A percentile compares a stretch with the other conserved stretches of the same genome.
Conservation (phyloP, 768 basidiomycete genomes). For the Clitopilus hobsonii region DNA sequence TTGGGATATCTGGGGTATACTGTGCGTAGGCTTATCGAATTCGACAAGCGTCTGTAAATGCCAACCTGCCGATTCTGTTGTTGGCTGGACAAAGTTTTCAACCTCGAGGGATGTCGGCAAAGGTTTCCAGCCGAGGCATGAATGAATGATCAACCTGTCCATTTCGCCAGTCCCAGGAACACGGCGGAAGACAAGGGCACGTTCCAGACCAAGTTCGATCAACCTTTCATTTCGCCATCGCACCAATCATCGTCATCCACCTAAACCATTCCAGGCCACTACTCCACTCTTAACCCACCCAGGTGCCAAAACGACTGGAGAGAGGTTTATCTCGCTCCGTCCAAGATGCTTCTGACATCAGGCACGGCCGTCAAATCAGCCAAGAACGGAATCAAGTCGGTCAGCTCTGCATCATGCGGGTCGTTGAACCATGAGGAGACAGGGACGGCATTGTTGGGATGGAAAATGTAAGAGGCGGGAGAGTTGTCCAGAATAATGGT, state of each 20-base stretch:
- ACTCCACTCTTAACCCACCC: not conserved
- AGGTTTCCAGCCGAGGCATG: not conserved
- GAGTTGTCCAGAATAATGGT: constrained; percentile 99
- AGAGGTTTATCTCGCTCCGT: constrained; percentile 74
- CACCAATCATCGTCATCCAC: not conserved
- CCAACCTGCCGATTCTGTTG: not conserved
- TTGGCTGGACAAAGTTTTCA: not conserved
- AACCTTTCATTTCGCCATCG: not conserved
- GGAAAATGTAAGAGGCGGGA: constrained; percentile 98
- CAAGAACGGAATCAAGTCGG: constrained; percentile 92
- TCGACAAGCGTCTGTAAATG: not conserved
- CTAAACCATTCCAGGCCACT: not conserved
- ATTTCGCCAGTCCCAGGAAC: not conserved
- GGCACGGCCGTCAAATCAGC: constrained; percentile 78
- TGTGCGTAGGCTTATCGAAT: not conserved
- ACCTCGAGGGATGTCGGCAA: not conserved
- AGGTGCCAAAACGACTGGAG: too few species aligned
- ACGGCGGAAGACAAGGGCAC: not conserved
- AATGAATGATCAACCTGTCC: not conserved
- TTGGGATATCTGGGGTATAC: not conserved
- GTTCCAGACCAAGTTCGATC: not conserved
- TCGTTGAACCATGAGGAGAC: constrained; percentile 99
- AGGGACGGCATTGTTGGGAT: constrained; percentile 97
- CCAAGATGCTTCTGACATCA: constrained; percentile 88
- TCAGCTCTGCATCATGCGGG: constrained; percentile 95